phyloP scores from a whole-genome alignment of 192 early-diverging fungal genomes.

The Geranomyces michiganensis region DNA sequence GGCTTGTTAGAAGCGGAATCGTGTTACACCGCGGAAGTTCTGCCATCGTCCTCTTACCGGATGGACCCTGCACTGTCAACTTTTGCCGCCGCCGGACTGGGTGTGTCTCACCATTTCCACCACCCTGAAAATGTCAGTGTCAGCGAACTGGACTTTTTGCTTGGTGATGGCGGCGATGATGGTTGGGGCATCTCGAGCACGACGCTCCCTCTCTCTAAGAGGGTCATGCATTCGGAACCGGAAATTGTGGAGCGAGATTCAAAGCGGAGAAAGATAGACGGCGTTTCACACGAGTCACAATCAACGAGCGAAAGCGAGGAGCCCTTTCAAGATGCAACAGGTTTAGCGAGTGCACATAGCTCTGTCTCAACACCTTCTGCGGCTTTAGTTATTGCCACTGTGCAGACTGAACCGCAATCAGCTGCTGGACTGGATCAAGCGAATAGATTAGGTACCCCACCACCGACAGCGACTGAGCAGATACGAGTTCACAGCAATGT shows the following conservation, averaged over 20 bases:
- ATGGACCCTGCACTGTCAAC: background rate
- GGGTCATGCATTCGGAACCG: too few species aligned
- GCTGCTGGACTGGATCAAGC: too few species aligned
- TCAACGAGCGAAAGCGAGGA: too few species aligned
- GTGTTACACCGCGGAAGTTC: background rate
- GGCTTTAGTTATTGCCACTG: too few species aligned
- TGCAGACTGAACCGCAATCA: too few species aligned
- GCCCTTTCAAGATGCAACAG: too few species aligned
- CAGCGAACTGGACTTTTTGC: slow-evolving; percentile 26
- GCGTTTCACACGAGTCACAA: too few species aligned
- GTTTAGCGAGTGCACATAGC: too few species aligned
- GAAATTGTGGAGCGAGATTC: too few species aligned
- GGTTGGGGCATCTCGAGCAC: slow-evolving; percentile 7
- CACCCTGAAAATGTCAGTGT: slow-evolving; percentile 36
- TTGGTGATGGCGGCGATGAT: slow-evolving; percentile 19
- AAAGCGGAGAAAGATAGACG: background rate
- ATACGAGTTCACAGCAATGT: background rate
- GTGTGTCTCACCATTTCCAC: slow-evolving; percentile 21
- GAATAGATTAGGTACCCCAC: too few species aligned
- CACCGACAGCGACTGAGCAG: too few species aligned
- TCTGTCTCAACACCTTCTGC: too few species aligned
- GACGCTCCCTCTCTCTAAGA: background rate
- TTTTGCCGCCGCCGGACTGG: slow-evolving; percentile 1
- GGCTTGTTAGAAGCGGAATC: background rate
- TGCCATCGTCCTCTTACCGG: background rate